Conservation (phyloP, 305 asterid genomes). For the Solanum hybrid region DNA sequence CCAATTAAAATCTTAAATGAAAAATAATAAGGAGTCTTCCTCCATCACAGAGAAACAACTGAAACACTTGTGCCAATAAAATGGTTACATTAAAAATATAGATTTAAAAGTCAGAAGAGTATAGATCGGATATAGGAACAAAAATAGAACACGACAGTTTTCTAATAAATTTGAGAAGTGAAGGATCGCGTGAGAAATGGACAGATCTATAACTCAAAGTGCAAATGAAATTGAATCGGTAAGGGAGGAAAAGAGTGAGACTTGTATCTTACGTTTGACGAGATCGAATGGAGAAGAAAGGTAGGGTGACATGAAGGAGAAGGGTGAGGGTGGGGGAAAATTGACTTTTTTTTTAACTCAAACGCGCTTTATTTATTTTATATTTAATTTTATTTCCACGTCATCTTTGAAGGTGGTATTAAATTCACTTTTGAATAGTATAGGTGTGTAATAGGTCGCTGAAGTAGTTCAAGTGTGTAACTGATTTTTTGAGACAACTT, state of each 20-base stretch:
- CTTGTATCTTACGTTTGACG: neutral
- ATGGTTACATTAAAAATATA: neutral
- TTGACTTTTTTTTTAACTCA: too few species aligned
- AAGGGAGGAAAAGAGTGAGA: neutral
- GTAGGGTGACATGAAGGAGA: neutral
- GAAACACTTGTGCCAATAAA: neutral
- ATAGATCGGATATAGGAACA: neutral
- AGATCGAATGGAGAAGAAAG: neutral
- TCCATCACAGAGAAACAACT: neutral
- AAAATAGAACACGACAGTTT: neutral
- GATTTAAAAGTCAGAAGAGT: neutral
- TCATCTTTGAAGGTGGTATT: neutral
- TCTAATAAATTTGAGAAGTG: neutral
- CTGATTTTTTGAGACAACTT: neutral
- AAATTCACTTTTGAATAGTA: neutral
- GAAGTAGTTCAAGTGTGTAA: neutral
- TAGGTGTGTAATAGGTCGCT: neutral
- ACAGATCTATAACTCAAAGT: neutral
- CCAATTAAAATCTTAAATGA: neutral
- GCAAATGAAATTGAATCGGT: neutral
- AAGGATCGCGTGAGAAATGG: neutral
- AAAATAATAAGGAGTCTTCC: neutral
- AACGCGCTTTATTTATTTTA: neutral
- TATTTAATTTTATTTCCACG: neutral
- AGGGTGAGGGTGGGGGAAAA: neutral